Evolutionary conservation across 768 basidiomycete species (phyloP).

Genomic region (Crucibulum laeve): DNA sequence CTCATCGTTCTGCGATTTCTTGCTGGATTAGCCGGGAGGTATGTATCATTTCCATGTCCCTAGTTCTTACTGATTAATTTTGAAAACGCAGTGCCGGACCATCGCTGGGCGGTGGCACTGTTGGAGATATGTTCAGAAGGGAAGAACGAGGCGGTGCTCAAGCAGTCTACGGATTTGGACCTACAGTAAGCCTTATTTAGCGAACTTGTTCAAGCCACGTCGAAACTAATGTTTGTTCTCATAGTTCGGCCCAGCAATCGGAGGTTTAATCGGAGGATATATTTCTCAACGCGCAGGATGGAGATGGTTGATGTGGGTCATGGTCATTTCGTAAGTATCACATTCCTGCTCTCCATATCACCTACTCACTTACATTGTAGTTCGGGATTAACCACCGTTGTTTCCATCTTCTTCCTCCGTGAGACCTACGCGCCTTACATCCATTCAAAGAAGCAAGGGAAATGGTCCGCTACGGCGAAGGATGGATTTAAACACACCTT

Average conservation of each 20-base stretch:
- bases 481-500: not conserved
- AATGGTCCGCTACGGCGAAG: not conserved
- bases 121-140: not conserved
- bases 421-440: not conserved
- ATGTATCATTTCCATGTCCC: not conserved
- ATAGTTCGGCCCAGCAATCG: not conserved
- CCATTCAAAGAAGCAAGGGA: not conserved
- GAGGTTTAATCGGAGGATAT: not conserved
- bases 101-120: not conserved
- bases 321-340: not conserved
- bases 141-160: not conserved
- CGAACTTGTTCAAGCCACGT: not conserved
- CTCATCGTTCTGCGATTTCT: not conserved
- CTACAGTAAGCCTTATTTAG: not conserved
- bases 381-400: not conserved
- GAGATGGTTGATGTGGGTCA: not conserved
- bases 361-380: not conserved
- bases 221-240: not conserved
- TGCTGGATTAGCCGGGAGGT: not conserved
- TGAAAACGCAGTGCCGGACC: not conserved
- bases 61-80: not conserved
- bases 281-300: not conserved
- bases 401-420: not conserved
- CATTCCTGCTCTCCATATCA: not conserved
- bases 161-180: not conserved